phyloP scores from a whole-genome alignment of 2,329 filamentous ascomycete species.

The Colletotrichum tanaceti region DNA sequence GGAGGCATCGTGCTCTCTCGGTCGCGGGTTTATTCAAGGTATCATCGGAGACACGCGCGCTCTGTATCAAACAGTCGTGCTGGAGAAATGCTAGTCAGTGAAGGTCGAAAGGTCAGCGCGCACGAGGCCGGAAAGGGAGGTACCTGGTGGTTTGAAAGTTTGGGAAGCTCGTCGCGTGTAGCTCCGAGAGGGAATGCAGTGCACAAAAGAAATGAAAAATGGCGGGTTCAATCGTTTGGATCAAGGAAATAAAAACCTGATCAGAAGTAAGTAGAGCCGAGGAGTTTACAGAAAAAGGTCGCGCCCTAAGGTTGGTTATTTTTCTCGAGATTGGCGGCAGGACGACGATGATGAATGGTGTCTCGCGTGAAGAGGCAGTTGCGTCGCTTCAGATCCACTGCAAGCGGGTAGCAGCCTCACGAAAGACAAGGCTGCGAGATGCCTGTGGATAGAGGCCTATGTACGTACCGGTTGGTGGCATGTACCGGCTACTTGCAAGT shows the following conservation, averaged over 20 bases:
- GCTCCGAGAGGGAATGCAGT: constrained; percentile 26
- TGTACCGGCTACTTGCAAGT: constrained; percentile 15
- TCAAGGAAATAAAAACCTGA: background rate
- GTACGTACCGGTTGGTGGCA: constrained; percentile 16
- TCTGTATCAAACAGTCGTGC: background rate
- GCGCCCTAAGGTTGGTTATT: constrained; percentile 8
- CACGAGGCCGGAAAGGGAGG: background rate
- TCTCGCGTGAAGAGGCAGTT: constrained; percentile 39
- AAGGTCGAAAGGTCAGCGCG: background rate
- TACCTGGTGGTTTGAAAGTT: constrained; percentile 20
- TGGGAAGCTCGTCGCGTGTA: constrained; percentile 37
- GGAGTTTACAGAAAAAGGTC: background rate
- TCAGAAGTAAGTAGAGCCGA: background rate
- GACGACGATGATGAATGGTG: constrained; percentile 29
- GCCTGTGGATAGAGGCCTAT: background rate
- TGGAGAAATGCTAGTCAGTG: constrained; percentile 20
- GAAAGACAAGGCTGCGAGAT: constrained; percentile 33
- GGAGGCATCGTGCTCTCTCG: constrained; percentile 60
- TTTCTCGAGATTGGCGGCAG: constrained; percentile 10
- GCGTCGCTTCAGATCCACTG: constrained; percentile 35
- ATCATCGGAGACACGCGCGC: constrained; percentile 31
- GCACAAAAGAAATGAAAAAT: constrained; percentile 23
- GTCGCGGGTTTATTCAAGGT: constrained; percentile 41
- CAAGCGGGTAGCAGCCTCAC: constrained; percentile 39
- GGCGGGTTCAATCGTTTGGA: constrained; percentile 15